Conservation (phyloP, 139 green algal species). For the Ettlia oleoabundans region DNA sequence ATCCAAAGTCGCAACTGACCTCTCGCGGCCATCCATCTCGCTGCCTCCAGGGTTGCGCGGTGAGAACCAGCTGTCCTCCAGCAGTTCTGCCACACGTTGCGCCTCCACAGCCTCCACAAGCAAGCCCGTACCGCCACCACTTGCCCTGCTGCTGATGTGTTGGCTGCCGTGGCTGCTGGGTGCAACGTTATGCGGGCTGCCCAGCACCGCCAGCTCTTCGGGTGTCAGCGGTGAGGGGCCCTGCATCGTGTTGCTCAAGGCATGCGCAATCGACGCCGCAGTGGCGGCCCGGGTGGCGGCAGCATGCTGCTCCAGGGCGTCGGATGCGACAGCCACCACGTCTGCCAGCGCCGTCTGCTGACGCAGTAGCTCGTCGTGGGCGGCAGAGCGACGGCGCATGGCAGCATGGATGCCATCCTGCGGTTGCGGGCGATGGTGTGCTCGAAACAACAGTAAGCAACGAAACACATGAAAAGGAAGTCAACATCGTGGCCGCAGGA, state of each 20-base stretch:
- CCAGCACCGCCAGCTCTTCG: conserved; percentile 2
- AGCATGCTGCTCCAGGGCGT: conserved; percentile 3
- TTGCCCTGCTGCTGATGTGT: not conserved
- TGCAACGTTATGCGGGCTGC: not conserved
- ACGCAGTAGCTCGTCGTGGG: conserved; percentile 1
- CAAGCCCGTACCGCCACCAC: not conserved
- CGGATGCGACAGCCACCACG: not conserved
- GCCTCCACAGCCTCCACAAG: not conserved
- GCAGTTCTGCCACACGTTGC: not conserved
- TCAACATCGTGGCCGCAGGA: too few species aligned
- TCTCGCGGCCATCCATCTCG: conserved; percentile 14
- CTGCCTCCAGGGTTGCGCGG: not conserved
- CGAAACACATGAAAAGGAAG: too few species aligned
- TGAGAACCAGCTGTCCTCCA: conserved; percentile 26
- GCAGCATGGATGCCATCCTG: conserved; percentile 1
- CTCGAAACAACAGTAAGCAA: too few species aligned
- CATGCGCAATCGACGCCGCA: not conserved
- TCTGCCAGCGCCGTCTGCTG: not conserved
- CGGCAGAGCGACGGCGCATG: not conserved
- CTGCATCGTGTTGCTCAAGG: too few species aligned
- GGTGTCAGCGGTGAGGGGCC: not conserved
- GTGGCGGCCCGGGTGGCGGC: not conserved
- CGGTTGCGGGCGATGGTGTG: too few species aligned
- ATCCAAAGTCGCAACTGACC: not conserved
- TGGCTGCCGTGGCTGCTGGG: not conserved